Base-by-base conservation (phyloP, 2,329 filamentous ascomycete species). In the Aspergillus awamori region DNA sequence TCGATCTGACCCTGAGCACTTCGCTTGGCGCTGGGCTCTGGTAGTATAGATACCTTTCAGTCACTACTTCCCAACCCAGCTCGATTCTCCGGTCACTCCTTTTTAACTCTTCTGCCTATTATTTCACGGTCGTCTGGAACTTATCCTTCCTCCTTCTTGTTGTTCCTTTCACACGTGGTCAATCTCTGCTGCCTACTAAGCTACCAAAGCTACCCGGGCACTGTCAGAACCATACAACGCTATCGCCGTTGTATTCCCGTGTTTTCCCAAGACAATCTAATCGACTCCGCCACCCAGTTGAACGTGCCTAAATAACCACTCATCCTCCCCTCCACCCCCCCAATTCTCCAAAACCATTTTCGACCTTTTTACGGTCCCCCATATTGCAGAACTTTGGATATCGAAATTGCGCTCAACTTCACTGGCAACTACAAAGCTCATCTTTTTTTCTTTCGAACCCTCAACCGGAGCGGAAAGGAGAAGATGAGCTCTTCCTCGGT, bases 401-500 rank as follows among this genome's bases (percentile, higher is more conserved):
- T 30, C 47, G 47, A 51, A 13, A 5, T 28, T 20, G 47, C 47
- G 33, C 13, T 20, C 26, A 17, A 45, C 41, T 15, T n/a, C 10
- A 51, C 47, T 51, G 47, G 47, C 26, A 26, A 17, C 26, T 8
- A 7, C 52, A 10, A n/a, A 36, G 22, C 17, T 53, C 24, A 36
- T 36, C 51, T 15, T 20, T 24, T 53, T 28, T 45, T 38, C 30
- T 17, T 47, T 47, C 53, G 53, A 38, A 43, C 38, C 33, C 22
- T 13, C 22, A 22, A 22, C 15, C 36, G 39, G 28, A 43, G 17
- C 17, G 26, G 53, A 45, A 22, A 39, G 53, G 53, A 47, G 57
- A 69, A 52, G 54, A 79, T 79, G 77, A 77, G 71, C 60, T 74
- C 76, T 15, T 72, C 77, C 24, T 71, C 75, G 36, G 64, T 76